phyloP scores from a whole-genome alignment of 1,284 basidiomycete genomes.

The Taiwanofungus camphoratus region DNA sequence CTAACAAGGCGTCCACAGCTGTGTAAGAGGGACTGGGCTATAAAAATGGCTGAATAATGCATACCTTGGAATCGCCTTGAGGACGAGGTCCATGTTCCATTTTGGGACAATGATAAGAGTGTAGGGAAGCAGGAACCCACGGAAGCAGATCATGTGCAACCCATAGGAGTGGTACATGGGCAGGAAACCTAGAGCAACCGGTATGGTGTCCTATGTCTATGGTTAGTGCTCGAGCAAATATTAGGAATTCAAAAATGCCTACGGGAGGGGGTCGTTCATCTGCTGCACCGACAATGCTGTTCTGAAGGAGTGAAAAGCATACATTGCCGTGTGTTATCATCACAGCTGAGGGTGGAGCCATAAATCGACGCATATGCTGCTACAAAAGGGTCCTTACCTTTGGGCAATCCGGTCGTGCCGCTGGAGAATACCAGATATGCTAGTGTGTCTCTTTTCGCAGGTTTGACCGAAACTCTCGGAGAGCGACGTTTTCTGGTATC shows the following conservation, averaged over 20 bases:
- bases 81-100: conserved; percentile 50
- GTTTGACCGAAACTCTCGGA: conserved; percentile 37
- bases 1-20: conserved; percentile 24
- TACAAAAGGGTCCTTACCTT: conserved; percentile 39
- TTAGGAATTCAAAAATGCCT: not conserved
- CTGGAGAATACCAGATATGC: conserved; percentile 75
- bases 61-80: conserved; percentile 40
- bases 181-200: conserved; percentile 49
- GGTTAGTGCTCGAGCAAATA: not conserved
- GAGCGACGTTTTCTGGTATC: conserved; percentile 32
- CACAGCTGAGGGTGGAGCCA: conserved; percentile 41
- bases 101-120: conserved; percentile 52
- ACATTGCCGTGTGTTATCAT: conserved; percentile 75
- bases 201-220: conserved; percentile 14
- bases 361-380: not conserved
- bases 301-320: conserved; percentile 42
- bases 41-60: conserved; percentile 12
- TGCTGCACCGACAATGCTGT: conserved; percentile 26
- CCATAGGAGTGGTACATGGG: conserved; percentile 70
- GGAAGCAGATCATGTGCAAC: conserved; percentile 48
- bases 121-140: conserved; percentile 35
- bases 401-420: conserved; percentile 71
- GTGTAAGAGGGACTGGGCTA: not conserved
- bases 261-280: conserved; percentile 4
- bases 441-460: conserved; percentile 49